Conservation (phyloP, 352 stramenopile genomes). For the Globisporangium radiosum region DNA sequence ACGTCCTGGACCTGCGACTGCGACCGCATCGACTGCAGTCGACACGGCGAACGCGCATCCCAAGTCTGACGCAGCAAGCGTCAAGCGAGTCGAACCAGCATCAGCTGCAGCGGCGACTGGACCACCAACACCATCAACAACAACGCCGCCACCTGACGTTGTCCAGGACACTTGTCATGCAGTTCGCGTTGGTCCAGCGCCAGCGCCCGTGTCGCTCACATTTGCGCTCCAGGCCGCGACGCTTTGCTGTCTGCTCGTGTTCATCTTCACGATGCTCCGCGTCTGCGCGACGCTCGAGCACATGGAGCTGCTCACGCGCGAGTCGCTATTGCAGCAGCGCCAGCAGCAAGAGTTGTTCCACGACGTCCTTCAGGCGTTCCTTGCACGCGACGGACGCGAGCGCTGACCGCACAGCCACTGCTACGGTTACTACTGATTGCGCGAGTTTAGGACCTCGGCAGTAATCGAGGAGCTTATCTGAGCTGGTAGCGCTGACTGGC, state of each 20-base stretch:
- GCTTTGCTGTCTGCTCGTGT: conserved; percentile 50
- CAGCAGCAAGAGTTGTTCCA: conserved; percentile 65
- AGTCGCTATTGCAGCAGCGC: conserved; percentile 47
- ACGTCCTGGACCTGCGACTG: background rate
- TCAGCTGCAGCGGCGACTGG: background rate
- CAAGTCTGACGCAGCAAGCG: background rate
- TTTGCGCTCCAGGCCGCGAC: conserved; percentile 32
- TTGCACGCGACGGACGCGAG: conserved; percentile 2
- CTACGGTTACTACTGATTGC: no score
- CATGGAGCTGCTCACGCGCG: conserved; percentile 50
- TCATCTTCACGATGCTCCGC: conserved; percentile 66
- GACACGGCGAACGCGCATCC: background rate
- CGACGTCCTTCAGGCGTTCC: conserved; percentile 42
- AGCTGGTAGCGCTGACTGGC: background rate
- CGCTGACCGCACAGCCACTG: background rate
- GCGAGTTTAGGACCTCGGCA: no score
- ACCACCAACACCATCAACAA: background rate
- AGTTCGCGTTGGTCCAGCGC: background rate
- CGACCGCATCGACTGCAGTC: background rate
- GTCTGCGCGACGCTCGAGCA: conserved; percentile 48
- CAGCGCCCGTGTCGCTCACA: conserved; percentile 3
- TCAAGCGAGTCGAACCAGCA: background rate
- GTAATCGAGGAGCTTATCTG: no score
- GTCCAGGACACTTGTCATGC: background rate
- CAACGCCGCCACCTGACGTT: background rate